Evolutionary conservation across 1,139 yeast species (phyloP).

Genomic region (Candida dubliniensis): DNA sequence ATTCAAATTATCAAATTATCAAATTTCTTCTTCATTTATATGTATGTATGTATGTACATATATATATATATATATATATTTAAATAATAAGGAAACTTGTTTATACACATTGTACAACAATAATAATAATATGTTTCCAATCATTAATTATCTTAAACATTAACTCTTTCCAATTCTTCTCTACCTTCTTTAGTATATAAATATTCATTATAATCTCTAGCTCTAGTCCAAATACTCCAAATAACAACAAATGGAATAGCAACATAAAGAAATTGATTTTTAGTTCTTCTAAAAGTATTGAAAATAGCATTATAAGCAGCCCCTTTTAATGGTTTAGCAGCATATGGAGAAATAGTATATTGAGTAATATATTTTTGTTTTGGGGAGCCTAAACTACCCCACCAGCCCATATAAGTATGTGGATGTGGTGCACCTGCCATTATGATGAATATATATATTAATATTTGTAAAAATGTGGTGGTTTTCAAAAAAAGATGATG

Average conservation of each 20-base stretch:
- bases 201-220: slow-evolving; percentile 90
- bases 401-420: slow-evolving; percentile 92
- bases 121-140: not conserved
- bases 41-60: slow-evolving; percentile 2
- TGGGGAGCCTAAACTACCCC: slow-evolving; percentile 89
- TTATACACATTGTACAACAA: too few species aligned
- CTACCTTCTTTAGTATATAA: slow-evolving; percentile 98
- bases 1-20: too few species aligned
- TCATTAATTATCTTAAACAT: slow-evolving; percentile 43
- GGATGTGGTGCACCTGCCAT: slow-evolving; percentile 79
- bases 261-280: slow-evolving; percentile 78
- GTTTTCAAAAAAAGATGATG: not conserved
- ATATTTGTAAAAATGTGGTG: not conserved
- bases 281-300: slow-evolving; percentile 94
- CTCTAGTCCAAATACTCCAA: slow-evolving; percentile 85
- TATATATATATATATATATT: slow-evolving; percentile 2
- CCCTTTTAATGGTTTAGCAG: slow-evolving; percentile 90
- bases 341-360: slow-evolving; percentile 90
- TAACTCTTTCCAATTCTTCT: slow-evolving; percentile 83
- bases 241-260: slow-evolving; percentile 75
- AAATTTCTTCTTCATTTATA: not conserved
- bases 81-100: not conserved
- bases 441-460: slow-evolving; percentile 9
- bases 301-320: slow-evolving; percentile 81
- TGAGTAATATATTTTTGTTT: slow-evolving; percentile 82